Conservation (phyloP, 108 stramenopile genomes). For the Cylindrotheca closterium region DNA sequence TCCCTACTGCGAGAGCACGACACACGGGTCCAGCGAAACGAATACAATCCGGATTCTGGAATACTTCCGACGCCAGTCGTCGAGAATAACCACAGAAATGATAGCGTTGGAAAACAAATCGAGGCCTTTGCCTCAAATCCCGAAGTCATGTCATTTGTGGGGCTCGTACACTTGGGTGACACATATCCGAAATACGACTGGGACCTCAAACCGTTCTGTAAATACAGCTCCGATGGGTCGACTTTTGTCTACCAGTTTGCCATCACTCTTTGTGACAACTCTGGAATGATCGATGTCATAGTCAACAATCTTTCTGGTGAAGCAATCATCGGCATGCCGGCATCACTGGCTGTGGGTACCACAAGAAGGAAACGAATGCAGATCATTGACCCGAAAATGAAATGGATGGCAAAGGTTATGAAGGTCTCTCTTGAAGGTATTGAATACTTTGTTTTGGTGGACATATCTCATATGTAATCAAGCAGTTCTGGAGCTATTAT, state of each 20-base stretch:
- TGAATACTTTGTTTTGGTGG: background rate
- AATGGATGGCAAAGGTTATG: background rate
- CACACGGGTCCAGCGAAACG: slow-evolving; percentile 36
- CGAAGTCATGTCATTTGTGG: background rate
- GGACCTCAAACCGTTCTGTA: background rate
- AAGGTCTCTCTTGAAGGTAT: background rate
- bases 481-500: no score
- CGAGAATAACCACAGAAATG: background rate
- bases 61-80: slow-evolving; percentile 36
- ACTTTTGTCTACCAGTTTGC: background rate
- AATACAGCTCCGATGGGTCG: background rate
- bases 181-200: background rate
- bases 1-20: slow-evolving; percentile 55
- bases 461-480: background rate
- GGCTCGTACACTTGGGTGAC: background rate
- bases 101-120: background rate
- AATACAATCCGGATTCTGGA: slow-evolving; percentile 51
- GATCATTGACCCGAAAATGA: background rate
- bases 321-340: background rate
- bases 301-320: background rate
- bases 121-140: background rate
- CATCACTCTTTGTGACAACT: background rate
- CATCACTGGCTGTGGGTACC: background rate
- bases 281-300: background rate
- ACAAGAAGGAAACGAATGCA: background rate